Conservation (phyloP, 2,329 filamentous ascomycete genomes). For the Ophiocordyceps polyrhachis-furcata region DNA sequence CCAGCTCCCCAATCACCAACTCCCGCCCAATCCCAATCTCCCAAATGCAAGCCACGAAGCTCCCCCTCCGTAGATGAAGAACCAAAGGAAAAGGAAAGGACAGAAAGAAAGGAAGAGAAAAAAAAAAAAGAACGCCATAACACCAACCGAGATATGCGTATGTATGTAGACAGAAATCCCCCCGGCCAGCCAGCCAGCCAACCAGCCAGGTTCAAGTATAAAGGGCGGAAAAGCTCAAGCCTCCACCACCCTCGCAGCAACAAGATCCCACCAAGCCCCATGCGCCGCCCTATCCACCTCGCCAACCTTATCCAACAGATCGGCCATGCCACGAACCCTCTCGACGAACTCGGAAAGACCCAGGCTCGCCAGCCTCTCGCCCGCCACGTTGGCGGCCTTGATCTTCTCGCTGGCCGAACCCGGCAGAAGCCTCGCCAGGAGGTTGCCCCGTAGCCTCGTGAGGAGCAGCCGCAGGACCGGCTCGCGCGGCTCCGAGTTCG, state of each 20-base stretch:
- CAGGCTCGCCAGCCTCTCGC: constrained; percentile 48
- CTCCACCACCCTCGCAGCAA: constrained; percentile 31
- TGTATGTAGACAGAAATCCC: no score
- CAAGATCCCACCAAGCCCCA: constrained; percentile 49
- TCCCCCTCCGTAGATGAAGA: no score
- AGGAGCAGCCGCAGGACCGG: constrained; percentile 48
- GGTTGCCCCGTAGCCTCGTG: constrained; percentile 46
- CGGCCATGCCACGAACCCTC: constrained; percentile 49
- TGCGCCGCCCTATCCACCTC: constrained; percentile 50
- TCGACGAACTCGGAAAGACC: constrained; percentile 58
- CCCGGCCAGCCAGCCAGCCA: no score
- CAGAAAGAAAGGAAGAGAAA: no score
- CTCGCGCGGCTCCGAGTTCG: constrained; percentile 26
- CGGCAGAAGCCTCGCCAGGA: constrained; percentile 44
- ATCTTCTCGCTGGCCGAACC: constrained; percentile 52
- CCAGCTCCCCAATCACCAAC: no score
- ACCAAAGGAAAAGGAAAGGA: no score
- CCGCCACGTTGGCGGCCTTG: constrained; percentile 47
- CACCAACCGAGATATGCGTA: no score
- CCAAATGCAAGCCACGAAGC: no score
- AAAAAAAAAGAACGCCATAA: no score
- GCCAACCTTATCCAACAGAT: constrained; percentile 45
- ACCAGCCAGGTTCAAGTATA: no score
- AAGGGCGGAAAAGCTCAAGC: neutral
- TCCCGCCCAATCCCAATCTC: no score